phyloP scores from a whole-genome alignment of 768 basidiomycete species.

The Tephrocybe sp. region DNA sequence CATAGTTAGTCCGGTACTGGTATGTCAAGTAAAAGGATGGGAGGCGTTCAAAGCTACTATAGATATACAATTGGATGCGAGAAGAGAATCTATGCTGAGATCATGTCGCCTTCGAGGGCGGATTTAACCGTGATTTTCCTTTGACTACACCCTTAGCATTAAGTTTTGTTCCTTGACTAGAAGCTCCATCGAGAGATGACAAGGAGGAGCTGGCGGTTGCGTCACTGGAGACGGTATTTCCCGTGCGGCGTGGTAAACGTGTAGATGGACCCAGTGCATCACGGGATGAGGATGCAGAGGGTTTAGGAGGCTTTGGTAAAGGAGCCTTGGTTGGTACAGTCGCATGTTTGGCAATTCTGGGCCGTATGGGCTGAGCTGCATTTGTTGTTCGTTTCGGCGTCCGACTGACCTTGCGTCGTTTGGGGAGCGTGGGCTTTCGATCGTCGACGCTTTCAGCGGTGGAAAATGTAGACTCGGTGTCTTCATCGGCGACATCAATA shows the following conservation, averaged over 20 bases:
- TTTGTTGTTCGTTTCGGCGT: slow-evolving; percentile 13
- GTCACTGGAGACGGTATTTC: neutral
- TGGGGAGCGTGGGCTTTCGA: slow-evolving; percentile 25
- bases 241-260: neutral
- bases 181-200: slow-evolving; percentile 3
- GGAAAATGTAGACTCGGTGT: slow-evolving; percentile 14
- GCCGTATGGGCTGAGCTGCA: slow-evolving; percentile 15
- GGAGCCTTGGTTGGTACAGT: slow-evolving; percentile 4
- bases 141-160: neutral
- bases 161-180: neutral
- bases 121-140: neutral
- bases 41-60: neutral
- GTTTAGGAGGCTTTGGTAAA: slow-evolving; percentile 12
- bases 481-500: slow-evolving; percentile 7
- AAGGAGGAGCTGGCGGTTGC: slow-evolving; percentile 2
- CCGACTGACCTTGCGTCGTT: slow-evolving; percentile 31
- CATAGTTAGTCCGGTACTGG: neutral
- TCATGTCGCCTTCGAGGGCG: slow-evolving; percentile 4
- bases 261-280: slow-evolving; percentile 2
- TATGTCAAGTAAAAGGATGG: slow-evolving; percentile 1
- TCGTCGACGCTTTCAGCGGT: slow-evolving; percentile 19
- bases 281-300: slow-evolving; percentile 12
- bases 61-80: slow-evolving; percentile 7
- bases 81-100: slow-evolving; percentile 1
- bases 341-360: slow-evolving; percentile 17